phyloP scores from a whole-genome alignment of 345 rosid genomes.

The Pseudoturritis turrita region DNA sequence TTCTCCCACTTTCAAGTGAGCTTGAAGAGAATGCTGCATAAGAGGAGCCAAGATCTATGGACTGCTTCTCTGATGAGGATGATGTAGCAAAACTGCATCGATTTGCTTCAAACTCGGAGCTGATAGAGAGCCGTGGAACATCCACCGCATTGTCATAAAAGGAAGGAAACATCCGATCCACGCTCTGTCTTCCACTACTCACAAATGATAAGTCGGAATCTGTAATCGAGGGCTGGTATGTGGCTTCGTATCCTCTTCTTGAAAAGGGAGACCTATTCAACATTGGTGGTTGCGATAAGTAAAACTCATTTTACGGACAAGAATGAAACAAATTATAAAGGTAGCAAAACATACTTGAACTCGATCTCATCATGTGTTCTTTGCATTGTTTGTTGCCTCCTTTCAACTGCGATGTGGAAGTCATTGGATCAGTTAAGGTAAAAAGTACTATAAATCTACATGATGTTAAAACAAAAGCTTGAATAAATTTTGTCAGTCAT shows the following conservation, averaged over 20 bases:
- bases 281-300: constrained; percentile 2
- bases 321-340: background rate
- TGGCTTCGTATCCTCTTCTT: constrained; percentile 31
- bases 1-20: constrained; percentile 39
- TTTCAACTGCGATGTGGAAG: constrained; percentile 14
- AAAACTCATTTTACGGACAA: background rate
- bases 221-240: constrained; percentile 38
- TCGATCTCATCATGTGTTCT: constrained; percentile 35
- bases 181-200: constrained; percentile 58
- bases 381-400: constrained; percentile 16
- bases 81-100: constrained; percentile 42
- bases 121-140: constrained; percentile 34
- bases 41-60: constrained; percentile 42
- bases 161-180: constrained; percentile 39
- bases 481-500: background rate
- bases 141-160: constrained; percentile 40
- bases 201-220: constrained; percentile 76
- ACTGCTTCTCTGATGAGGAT: constrained; percentile 35
- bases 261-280: constrained; percentile 53
- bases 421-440: background rate
- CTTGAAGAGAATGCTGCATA: constrained; percentile 37
- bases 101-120: constrained; percentile 45
- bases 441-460: background rate
- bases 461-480: background rate
- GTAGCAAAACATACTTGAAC: constrained; percentile 17